Conservation (phyloP, 108 stramenopile genomes). For the Cyclostephanos tholiformis region DNA sequence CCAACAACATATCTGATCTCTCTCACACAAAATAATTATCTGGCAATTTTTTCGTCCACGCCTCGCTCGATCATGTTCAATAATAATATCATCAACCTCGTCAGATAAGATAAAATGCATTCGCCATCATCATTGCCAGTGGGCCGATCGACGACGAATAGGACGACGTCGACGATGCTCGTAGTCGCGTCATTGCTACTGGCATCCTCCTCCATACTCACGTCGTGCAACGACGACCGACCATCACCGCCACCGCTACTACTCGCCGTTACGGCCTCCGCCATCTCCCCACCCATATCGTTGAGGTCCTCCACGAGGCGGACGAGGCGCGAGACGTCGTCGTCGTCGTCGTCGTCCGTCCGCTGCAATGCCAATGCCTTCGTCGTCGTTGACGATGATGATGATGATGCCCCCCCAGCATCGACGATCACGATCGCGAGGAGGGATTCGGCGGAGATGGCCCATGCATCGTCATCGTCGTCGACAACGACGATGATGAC, state of each 20-base stretch:
- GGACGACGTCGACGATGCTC: background rate
- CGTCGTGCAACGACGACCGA: background rate
- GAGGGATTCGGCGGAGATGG: background rate
- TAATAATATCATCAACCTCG: no score
- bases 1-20: no score
- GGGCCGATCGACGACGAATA: background rate
- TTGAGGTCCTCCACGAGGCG: background rate
- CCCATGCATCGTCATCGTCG: background rate
- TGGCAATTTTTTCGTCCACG: no score
- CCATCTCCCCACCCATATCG: constrained; percentile 1
- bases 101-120: no score
- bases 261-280: constrained; percentile 8
- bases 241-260: no score
- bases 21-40: no score
- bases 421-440: background rate
- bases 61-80: no score
- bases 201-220: background rate
- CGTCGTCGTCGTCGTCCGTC: background rate
- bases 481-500: background rate
- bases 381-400: no score
- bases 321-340: background rate
- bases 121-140: background rate
- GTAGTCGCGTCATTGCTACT: background rate
- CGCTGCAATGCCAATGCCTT: no score
- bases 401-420: no score